These are phyloP conservation scores for Agrocybe chaxingu DNA, from an alignment of 768 basidiomycete genomes.

Conservation along the genomic window DNA sequence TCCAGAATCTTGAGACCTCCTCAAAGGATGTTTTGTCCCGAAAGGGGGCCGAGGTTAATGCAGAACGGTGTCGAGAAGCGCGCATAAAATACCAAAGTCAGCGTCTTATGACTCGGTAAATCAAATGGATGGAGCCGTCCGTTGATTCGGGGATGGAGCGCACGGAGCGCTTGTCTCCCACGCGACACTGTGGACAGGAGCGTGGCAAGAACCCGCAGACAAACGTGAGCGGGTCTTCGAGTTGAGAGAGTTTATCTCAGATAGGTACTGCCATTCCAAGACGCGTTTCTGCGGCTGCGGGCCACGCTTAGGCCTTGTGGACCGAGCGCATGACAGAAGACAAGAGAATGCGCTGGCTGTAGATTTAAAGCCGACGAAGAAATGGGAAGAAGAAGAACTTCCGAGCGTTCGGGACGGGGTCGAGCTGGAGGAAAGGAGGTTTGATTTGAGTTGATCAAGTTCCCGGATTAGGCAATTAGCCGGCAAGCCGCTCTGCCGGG, in stretches of 20 bases:
- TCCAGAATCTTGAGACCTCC: conserved; percentile 20
- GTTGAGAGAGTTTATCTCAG: not conserved
- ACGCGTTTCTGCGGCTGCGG: not conserved
- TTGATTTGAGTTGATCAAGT: not conserved
- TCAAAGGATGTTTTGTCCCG: conserved; percentile 26
- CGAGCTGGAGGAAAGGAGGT: not conserved
- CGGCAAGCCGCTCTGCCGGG: conserved; percentile 1
- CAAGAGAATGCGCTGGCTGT: conserved; percentile 1
- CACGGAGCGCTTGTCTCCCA: conserved; percentile 5
- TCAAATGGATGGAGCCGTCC: conserved; percentile 16
- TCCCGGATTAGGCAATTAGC: conserved; percentile 7
- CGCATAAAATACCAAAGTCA: conserved; percentile 11
- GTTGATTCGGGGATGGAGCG: conserved; percentile 19
- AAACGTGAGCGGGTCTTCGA: not conserved
- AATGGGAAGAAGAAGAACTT: conserved; percentile 3
- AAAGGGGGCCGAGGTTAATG: conserved; percentile 24
- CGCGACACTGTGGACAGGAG: conserved; percentile 14
- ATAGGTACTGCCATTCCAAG: not conserved
- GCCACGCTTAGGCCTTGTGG: conserved; percentile 1
- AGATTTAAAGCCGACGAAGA: conserved; percentile 7
- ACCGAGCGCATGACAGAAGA: not conserved
- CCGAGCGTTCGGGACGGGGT: conserved; percentile 14
- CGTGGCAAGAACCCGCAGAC: conserved; percentile 7
- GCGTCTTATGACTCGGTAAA: conserved; percentile 12
- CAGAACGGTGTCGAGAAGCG: conserved; percentile 12